A percentile compares a stretch with the other conserved stretches of the same genome.
Evolutionary conservation across 225 moss, liverwort and hornwort genomes (phyloP).

Genomic region (Marchantia paleacea): DNA sequence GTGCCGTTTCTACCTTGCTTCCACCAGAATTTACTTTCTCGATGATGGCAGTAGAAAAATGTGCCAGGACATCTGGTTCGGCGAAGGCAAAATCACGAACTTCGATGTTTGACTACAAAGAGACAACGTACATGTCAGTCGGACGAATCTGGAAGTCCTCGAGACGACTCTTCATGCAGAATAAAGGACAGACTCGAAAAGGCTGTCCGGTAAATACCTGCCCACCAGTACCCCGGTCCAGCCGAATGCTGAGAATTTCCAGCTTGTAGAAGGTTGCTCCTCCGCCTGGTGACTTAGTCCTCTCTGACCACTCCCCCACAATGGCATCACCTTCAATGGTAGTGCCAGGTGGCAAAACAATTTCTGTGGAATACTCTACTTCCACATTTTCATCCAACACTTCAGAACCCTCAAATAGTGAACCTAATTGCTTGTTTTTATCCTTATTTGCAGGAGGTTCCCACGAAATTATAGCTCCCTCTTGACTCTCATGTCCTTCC

Average conservation of each 20-base stretch:
- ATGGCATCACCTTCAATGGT: slow-evolving; percentile 44
- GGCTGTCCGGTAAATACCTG: slow-evolving; percentile 30
- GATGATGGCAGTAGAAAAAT: slow-evolving; percentile 38
- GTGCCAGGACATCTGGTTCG: slow-evolving; percentile 46
- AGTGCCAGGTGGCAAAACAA: slow-evolving; percentile 37
- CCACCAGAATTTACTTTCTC: slow-evolving; percentile 45
- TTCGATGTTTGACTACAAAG: slow-evolving; percentile 34
- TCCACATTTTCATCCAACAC: slow-evolving; percentile 30
- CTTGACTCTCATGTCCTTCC: slow-evolving; percentile 28
- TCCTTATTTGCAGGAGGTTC: slow-evolving; percentile 30
- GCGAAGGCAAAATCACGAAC: slow-evolving; percentile 43
- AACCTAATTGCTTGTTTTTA: slow-evolving; percentile 34
- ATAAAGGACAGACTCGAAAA: neutral
- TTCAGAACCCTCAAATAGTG: slow-evolving; percentile 33
- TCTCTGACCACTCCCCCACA: slow-evolving; percentile 48
- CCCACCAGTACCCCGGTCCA: slow-evolving; percentile 34
- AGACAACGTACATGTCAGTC: neutral
- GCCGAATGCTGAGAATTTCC: slow-evolving; percentile 40
- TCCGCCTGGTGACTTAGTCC: slow-evolving; percentile 43
- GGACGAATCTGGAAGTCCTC: neutral
- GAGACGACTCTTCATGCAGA: neutral
- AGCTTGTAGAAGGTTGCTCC: slow-evolving; percentile 46
- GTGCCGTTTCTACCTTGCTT: slow-evolving; percentile 32
- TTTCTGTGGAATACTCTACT: slow-evolving; percentile 35
- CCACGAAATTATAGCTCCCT: slow-evolving; percentile 28